Percentiles rank a stretch among this genome's conserved stretches.
phyloP scores from a whole-genome alignment of 768 basidiomycete species.

The Lactarius vividus region DNA sequence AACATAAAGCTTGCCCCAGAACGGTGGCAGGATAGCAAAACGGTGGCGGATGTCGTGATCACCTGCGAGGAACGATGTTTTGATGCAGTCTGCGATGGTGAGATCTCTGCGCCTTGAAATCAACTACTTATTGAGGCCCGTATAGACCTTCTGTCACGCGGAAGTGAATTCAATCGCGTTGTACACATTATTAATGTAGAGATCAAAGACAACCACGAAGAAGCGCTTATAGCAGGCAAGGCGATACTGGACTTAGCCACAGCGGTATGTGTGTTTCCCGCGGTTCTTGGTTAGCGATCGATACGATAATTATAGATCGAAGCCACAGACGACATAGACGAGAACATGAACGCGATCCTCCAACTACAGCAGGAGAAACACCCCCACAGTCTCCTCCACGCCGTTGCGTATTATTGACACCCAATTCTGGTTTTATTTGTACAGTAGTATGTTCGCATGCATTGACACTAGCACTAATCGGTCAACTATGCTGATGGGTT shows the following conservation, averaged over 20 bases:
- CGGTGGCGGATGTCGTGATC: conserved; percentile 93
- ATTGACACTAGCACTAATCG: not conserved
- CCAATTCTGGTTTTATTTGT: not conserved
- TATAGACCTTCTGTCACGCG: conserved; percentile 78
- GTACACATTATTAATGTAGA: conserved; percentile 98
- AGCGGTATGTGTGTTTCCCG: conserved; percentile 65
- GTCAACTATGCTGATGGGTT: not conserved
- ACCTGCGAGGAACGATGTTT: conserved; percentile 99
- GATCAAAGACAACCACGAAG: conserved; percentile 99
- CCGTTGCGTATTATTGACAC: conserved; percentile 83
- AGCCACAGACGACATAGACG: conserved; percentile 79
- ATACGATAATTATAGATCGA: conserved; percentile 65
- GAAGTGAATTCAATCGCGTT: conserved; percentile 89
- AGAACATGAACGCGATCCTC: conserved; percentile 86
- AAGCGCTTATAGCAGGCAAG: conserved; percentile 92
- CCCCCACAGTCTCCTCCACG: conserved; percentile 88
- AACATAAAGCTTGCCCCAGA: conserved; percentile 91
- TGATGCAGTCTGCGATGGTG: conserved; percentile 97
- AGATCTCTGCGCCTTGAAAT: conserved; percentile 31
- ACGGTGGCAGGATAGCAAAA: conserved; percentile 91
- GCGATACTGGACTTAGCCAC: conserved; percentile 90
- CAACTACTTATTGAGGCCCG: conserved; percentile 21
- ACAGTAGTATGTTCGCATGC: not conserved
- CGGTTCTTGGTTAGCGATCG: conserved; percentile 16
- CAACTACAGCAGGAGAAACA: conserved; percentile 82